phyloP scores from a whole-genome alignment of 2,329 filamentous ascomycete species.

The Zalaria sp. region DNA sequence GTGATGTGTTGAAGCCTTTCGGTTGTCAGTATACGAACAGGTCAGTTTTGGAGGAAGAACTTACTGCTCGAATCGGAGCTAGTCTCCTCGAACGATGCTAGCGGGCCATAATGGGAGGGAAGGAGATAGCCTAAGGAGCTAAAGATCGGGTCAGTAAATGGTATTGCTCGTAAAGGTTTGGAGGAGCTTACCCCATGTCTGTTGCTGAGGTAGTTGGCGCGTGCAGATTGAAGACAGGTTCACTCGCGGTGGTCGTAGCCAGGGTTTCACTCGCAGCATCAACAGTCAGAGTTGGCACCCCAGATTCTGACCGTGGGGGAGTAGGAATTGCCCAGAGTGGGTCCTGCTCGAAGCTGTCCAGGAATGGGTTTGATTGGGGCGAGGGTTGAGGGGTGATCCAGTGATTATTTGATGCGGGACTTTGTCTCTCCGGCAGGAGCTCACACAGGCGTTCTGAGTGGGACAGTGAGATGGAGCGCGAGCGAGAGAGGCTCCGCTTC shows the following conservation, averaged over 20 bases:
- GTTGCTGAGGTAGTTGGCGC: slow-evolving; percentile 11
- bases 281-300: slow-evolving; percentile 15
- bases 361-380: slow-evolving; percentile 12
- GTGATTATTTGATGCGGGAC: slow-evolving; percentile 7
- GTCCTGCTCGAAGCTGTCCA: slow-evolving; percentile 11
- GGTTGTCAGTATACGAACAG: too few species aligned
- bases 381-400: slow-evolving; percentile 19
- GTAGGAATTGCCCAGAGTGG: slow-evolving; percentile 18
- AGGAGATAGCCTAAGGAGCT: slow-evolving; percentile 21
- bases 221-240: slow-evolving; percentile 13
- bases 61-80: slow-evolving; percentile 18
- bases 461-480: slow-evolving; percentile 13
- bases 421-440: not conserved
- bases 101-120: slow-evolving; percentile 19
- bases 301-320: slow-evolving; percentile 19
- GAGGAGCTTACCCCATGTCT: slow-evolving; percentile 19
- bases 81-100: slow-evolving; percentile 6
- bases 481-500: slow-evolving; percentile 13
- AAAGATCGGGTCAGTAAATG: not conserved
- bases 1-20: not conserved
- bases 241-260: slow-evolving; percentile 9
- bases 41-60: slow-evolving; percentile 3
- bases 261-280: slow-evolving; percentile 14
- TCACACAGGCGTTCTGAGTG: slow-evolving; percentile 4
- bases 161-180: too few species aligned